Percentiles rank a stretch among this genome's conserved stretches.
phyloP scores from a whole-genome alignment of 164 flowering plant species.

The Umbilicus rupestris region DNA sequence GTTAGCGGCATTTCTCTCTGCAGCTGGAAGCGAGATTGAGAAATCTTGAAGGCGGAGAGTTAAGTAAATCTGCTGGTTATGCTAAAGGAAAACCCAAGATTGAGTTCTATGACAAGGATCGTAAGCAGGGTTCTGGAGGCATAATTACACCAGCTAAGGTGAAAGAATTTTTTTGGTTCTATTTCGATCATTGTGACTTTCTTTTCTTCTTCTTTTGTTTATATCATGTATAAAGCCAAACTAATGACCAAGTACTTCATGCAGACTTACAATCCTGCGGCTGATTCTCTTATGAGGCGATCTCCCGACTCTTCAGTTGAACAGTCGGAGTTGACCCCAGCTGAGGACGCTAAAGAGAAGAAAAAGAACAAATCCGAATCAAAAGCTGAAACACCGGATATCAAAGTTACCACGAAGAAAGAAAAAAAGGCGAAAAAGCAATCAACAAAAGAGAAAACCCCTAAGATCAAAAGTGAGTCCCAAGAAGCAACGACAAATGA shows the following conservation, averaged over 20 bases:
- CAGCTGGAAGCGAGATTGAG: constrained; percentile 88
- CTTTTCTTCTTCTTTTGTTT: not conserved
- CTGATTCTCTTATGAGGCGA: constrained; percentile 46
- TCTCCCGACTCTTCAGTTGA: constrained; percentile 10
- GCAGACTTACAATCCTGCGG: constrained; percentile 72
- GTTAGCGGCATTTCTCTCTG: not conserved
- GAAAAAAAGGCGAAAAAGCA: constrained; percentile 24
- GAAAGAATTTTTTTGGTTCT: not conserved
- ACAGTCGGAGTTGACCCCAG: constrained; percentile 7
- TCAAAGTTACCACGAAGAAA: constrained; percentile 10
- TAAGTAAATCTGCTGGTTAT: constrained; percentile 73
- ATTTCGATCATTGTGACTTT: not conserved
- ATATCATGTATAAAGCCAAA: not conserved
- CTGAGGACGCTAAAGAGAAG: constrained; percentile 23
- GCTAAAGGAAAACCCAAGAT: constrained; percentile 91
- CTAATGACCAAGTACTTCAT: constrained; percentile 3
- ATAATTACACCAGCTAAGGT: constrained; percentile 87
- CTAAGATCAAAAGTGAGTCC: not conserved
- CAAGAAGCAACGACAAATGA: constrained; percentile 16
- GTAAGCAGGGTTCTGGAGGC: constrained; percentile 65
- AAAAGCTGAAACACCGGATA: constrained; percentile 9
- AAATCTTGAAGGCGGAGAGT: constrained; percentile 74
- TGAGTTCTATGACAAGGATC: constrained; percentile 75
- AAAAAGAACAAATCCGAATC: constrained; percentile 25
- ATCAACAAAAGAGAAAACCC: not conserved